Evolutionary conservation across 2,329 filamentous ascomycete species (phyloP), one percentile per base, ranked within the genome.

Genomic region (Cercospora sp.): DNA sequence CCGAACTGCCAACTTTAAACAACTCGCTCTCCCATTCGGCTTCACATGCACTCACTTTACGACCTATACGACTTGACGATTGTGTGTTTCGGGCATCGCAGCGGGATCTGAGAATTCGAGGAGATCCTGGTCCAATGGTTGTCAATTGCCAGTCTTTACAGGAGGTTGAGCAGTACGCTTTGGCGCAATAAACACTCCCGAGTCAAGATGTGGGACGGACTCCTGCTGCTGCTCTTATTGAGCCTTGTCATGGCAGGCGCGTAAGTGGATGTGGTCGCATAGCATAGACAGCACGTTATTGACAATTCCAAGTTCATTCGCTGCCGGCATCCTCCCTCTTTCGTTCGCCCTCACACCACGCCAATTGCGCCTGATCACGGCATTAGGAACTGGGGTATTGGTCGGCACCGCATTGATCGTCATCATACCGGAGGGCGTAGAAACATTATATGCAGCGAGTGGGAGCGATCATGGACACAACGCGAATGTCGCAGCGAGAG

Each of bases 381-480:
- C 93, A 66, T 87, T 98, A 78, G 95, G 95, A 63, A 93, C 97
- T 79, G 95, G 95, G 55, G 91, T 99, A 62, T 84, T 99, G 8
- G 94, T 99, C 16, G 95, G 95, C 39, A 98, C 95, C 30, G 94
- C 94, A 1, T 86, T 99, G 72, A 94, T 98, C 72, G 93, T 99
- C 33, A 98, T 99, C 77, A 97, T 99, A 75, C 95, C 95, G 0
- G 95, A 99, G 80, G 95, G 95, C 42, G 90, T 98, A 68, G 94
- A 97, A 78, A 94, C 95, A 3, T 86, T 97, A 66, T 92, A 95
- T 73, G 89, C 82, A 73, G 84, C 87, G 42, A 72, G 70, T 18
- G 72, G 69, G 8, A 66, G 62, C 55, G 66, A 69, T 10, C 67
- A 75, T 48, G 63, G 70, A 16, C 75, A 73, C 55, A 45, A 63